phyloP scores from a whole-genome alignment of 306 rosid genomes.

The Vigna unguiculata region DNA sequence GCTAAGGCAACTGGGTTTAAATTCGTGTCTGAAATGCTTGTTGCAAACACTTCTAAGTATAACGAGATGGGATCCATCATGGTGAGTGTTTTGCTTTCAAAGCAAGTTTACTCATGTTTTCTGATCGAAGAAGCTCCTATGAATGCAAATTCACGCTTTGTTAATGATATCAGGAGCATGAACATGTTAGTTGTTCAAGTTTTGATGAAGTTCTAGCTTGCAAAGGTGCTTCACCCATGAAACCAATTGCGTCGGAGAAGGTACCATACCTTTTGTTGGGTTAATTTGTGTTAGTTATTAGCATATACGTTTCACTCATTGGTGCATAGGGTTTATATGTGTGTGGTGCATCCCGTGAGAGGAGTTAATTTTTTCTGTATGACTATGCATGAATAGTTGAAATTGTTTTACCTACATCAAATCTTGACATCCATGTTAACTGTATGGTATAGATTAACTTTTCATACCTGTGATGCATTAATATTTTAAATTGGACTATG shows the following conservation, averaged over 20 bases:
- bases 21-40: constrained; percentile 71
- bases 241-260: constrained; percentile 34
- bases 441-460: neutral
- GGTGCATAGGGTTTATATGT: neutral
- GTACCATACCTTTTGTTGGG: constrained; percentile 38
- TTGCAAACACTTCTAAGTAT: constrained; percentile 22
- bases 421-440: neutral
- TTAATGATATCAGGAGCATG: constrained; percentile 14
- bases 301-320: neutral
- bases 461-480: neutral
- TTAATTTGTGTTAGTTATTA: neutral
- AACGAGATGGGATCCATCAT: neutral
- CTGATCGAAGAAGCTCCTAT: constrained; percentile 13
- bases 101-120: constrained; percentile 32
- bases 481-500: neutral
- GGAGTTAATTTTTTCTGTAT: neutral
- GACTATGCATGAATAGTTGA: neutral
- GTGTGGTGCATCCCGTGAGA: neutral
- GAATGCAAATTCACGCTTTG: constrained; percentile 1
- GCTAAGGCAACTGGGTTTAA: constrained; percentile 71
- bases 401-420: neutral
- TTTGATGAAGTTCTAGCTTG: constrained; percentile 19
- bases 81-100: constrained; percentile 38
- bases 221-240: constrained; percentile 29
- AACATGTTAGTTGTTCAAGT: constrained; percentile 29